phyloP scores from a whole-genome alignment of 805 yeast species.

The Metschnikowia rubicola region DNA sequence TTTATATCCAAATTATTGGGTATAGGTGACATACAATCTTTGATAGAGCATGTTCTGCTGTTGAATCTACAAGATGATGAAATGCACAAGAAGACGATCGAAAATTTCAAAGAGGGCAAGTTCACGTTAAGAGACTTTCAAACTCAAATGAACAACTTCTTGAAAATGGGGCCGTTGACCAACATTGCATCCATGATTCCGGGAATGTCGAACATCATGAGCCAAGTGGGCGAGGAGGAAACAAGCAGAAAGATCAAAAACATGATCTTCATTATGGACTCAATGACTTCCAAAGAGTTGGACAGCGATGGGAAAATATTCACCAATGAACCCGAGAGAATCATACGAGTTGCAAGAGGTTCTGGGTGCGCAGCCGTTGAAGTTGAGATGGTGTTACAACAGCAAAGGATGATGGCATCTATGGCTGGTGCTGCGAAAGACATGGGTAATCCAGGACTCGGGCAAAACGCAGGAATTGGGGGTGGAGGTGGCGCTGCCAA shows the following conservation, averaged over 20 bases:
- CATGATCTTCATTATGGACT: conserved; percentile 90
- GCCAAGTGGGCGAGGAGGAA: conserved; percentile 88
- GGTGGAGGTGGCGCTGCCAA: conserved; percentile 34
- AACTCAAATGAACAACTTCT: conserved; percentile 88
- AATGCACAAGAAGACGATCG: conserved; percentile 86
- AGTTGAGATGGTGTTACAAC: conserved; percentile 87
- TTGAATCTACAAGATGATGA: conserved; percentile 60
- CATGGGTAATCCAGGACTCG: conserved; percentile 46
- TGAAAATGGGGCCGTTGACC: conserved; percentile 95
- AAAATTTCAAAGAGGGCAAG: conserved; percentile 91
- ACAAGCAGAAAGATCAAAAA: conserved; percentile 77
- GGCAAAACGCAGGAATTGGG: conserved; percentile 23
- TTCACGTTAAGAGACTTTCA: conserved; percentile 89
- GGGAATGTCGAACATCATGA: conserved; percentile 79
- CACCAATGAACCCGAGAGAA: conserved; percentile 75
- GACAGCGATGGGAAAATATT: conserved; percentile 86
- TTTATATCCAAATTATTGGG: conserved; percentile 91
- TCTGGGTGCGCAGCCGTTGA: conserved; percentile 90
- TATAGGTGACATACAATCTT: conserved; percentile 90
- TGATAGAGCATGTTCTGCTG: conserved; percentile 90
- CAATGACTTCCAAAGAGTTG: conserved; percentile 90
- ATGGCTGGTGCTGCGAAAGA: conserved; percentile 75
- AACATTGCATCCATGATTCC: conserved; percentile 96
- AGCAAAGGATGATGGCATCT: conserved; percentile 89
- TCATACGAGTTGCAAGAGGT: conserved; percentile 89